These are phyloP conservation scores for Monilinia fructigena DNA, from an alignment of 2,329 filamentous ascomycete genomes.

Conservation along the genomic window DNA sequence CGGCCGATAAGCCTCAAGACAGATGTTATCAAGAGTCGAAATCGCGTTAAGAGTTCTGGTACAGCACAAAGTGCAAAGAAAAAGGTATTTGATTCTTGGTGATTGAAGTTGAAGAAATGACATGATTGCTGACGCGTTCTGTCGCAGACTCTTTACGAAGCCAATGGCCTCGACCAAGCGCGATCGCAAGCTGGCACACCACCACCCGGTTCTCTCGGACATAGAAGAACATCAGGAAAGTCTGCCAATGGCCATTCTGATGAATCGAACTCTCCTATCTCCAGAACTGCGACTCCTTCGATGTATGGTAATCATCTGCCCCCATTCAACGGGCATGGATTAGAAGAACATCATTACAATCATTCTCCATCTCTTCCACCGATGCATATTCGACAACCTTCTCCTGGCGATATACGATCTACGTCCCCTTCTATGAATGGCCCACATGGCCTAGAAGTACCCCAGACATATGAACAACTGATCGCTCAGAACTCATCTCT, in stretches of 20 bases:
- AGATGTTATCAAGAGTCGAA: conserved; percentile 98
- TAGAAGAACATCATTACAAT: conserved; percentile 67
- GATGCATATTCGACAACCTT: conserved; percentile 55
- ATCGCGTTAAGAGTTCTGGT: conserved; percentile 86
- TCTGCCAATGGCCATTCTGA: conserved; percentile 70
- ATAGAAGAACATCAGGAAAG: conserved; percentile 69
- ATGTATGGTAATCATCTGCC: conserved; percentile 74
- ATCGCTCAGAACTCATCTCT: conserved; percentile 77
- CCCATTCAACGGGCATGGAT: conserved; percentile 69
- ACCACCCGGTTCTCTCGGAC: conserved; percentile 51
- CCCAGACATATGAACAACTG: conserved; percentile 77
- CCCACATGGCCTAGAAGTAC: conserved; percentile 64
- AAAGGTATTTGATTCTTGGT: conserved; percentile 58
- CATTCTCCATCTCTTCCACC: conserved; percentile 52
- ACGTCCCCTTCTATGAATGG: conserved; percentile 51
- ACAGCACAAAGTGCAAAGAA: conserved; percentile 75
- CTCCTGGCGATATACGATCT: conserved; percentile 50
- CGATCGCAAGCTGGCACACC: conserved; percentile 56
- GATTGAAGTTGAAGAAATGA: conserved; percentile 24
- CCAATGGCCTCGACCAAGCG: conserved; percentile 59
- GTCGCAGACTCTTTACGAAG: conserved; percentile 43
- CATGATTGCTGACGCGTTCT: conserved; percentile 33
- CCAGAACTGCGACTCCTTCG: conserved; percentile 74
- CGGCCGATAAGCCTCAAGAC: conserved; percentile 97
- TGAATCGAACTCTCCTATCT: conserved; percentile 74